Evolutionary conservation across 83 land plant species (phyloP).

Genomic region (Thuja plicata): DNA sequence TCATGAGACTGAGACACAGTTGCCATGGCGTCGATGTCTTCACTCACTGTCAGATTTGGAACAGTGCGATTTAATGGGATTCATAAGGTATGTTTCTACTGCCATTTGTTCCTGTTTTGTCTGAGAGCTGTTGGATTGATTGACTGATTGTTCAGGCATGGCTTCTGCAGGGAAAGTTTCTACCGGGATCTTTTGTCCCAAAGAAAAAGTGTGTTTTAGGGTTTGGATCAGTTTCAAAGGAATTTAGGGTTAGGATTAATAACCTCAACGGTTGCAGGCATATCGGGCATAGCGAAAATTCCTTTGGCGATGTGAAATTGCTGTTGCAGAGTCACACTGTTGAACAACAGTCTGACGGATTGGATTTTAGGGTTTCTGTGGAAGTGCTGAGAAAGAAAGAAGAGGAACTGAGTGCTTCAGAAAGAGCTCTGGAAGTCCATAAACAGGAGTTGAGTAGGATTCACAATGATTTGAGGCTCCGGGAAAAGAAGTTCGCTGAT

Average conservation of each 20-base stretch:
- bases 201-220: not conserved
- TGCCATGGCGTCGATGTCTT: not conserved
- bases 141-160: not conserved
- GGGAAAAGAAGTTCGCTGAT: conserved; percentile 47
- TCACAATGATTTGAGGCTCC: conserved; percentile 40
- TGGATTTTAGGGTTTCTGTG: conserved; percentile 51
- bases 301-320: conserved; percentile 34
- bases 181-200: not conserved
- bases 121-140: not conserved
- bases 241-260: conserved; percentile 16
- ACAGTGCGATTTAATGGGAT: not conserved
- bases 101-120: not conserved
- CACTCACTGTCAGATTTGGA: not conserved
- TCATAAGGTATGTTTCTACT: not conserved
- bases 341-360: conserved; percentile 30
- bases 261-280: not conserved
- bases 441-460: conserved; percentile 36
- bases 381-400: conserved; percentile 58
- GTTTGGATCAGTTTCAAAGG: conserved; percentile 33
- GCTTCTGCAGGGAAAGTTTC: not conserved
- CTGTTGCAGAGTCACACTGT: conserved; percentile 50
- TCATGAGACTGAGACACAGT: not conserved
- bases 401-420: conserved; percentile 61
- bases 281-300: conserved; percentile 18
- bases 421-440: conserved; percentile 42